phyloP scores from a whole-genome alignment of 345 rosid species.

The Nasturtium officinale region DNA sequence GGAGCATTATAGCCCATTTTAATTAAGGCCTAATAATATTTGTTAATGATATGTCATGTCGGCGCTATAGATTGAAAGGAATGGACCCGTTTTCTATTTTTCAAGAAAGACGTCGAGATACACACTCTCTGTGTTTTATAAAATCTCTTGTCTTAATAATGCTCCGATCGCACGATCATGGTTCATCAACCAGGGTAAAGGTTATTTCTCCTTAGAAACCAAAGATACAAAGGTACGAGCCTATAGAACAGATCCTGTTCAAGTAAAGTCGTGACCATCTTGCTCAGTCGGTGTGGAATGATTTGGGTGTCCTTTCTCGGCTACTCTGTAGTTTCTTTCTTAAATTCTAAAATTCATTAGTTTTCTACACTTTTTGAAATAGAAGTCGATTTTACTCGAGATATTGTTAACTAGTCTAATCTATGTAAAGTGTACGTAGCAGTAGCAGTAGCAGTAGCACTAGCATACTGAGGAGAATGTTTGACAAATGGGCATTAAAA shows the following conservation, averaged over 20 bases:
- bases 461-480: neutral
- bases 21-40: too few relatives aligned
- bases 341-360: neutral
- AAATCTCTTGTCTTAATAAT: too few relatives aligned
- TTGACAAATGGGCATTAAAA: neutral
- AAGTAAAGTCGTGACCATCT: slow-evolving; percentile 9
- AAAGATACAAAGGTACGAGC: slow-evolving; percentile 30
- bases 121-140: too few relatives aligned
- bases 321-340: neutral
- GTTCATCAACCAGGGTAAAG: slow-evolving; percentile 6
- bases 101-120: too few relatives aligned
- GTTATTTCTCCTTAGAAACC: slow-evolving; percentile 17
- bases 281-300: neutral
- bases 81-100: too few relatives aligned
- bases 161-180: slow-evolving; percentile 12
- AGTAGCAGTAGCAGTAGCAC: too few relatives aligned
- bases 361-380: neutral
- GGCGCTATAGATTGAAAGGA: too few relatives aligned
- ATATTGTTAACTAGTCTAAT: neutral
- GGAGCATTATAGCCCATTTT: too few relatives aligned
- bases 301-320: neutral
- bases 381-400: neutral
- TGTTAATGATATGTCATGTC: too few relatives aligned
- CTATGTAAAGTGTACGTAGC: too few relatives aligned
- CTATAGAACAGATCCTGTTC: slow-evolving; percentile 33